Evolutionary conservation across 257 asterid genomes (phyloP), one percentile per base, ranked within the genome.

Genomic region (Plectranthus barbatus): DNA sequence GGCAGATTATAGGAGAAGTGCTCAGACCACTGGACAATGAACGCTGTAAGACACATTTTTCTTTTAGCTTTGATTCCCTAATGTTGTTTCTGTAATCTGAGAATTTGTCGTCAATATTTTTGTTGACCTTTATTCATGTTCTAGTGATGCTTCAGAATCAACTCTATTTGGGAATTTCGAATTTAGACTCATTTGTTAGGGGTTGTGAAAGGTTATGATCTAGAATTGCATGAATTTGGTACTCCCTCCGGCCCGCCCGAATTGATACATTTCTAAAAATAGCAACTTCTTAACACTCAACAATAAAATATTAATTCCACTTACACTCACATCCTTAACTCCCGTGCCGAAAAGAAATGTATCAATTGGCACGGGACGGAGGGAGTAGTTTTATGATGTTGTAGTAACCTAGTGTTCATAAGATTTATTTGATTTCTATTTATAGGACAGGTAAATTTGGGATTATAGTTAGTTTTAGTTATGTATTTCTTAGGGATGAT

Each of bases 1-100:
- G 98, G n/a, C 98, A 92, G 81, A 92, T 92, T 78, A 86, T 92
- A 9, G 98, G 98, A 11, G 98, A 92, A 78, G 98, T 92, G 66
- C 95, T 92, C 51, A 81, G 98, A 74, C 96, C 98, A 13, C 86
- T 90, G 72, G 97, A 90, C 78, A 87, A 81, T 68, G 97, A 90
- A 62, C 91, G 97, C 67, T 80, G 97, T 90, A 81, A 87, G 75
- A 39, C 18, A 67, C 56, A 58, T 49, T 48, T 69, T 53, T 11
- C 46, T 1, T 50, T 37, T 56, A 39, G 12, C 47, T n/a, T n/a
- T 45, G 6, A 18, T n/a, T n/a, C n/a, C n/a, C n/a, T n/a, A n/a
- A n/a, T 47, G 31, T 26, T 26, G 31, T 26, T 2, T 5, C 31
- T 26, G 31, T 26, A 26, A 26, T 26, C 3, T 26, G 5, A 26